Evolutionary conservation across 352 stramenopile species (phyloP).

Genomic region (Globisporangium canariense): DNA sequence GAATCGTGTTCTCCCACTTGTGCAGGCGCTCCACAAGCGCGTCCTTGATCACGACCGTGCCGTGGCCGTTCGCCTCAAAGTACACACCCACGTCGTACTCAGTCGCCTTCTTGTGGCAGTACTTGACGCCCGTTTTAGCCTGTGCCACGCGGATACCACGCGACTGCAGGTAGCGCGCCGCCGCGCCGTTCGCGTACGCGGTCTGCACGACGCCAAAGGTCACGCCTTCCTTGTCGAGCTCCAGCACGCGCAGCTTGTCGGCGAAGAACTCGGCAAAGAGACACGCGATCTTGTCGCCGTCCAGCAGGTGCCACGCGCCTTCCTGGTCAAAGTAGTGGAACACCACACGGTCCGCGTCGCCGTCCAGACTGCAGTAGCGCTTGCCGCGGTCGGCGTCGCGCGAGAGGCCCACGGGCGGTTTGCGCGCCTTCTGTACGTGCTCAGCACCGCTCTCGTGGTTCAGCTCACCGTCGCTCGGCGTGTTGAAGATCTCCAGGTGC

Average conservation of each 20-base stretch:
- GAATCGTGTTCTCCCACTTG: conserved; percentile 70
- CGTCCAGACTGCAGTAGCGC: conserved; percentile 94
- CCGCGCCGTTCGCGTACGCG: conserved; percentile 98
- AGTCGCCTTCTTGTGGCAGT: conserved; percentile 93
- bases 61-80: conserved; percentile 99
- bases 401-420: conserved; percentile 64
- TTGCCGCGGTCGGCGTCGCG: conserved; percentile 67
- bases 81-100: conserved; percentile 98
- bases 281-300: conserved; percentile 98
- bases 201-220: conserved; percentile 97
- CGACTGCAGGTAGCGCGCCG: conserved; percentile 86
- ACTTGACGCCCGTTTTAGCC: conserved; percentile 98
- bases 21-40: conserved; percentile 81
- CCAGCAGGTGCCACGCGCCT: conserved; percentile 85
- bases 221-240: conserved; percentile 71
- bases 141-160: conserved; percentile 74
- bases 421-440: conserved; percentile 94
- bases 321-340: conserved; percentile 93
- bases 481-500: conserved; percentile 80
- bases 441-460: conserved; percentile 97
- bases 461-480: conserved; percentile 83
- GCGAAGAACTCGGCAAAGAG: conserved; percentile 94
- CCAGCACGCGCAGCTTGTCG: conserved; percentile 81
- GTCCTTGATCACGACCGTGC: conserved; percentile 96
- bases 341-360: conserved; percentile 97